Conservation (phyloP, 768 basidiomycete species). For the Chlorophyllum brunneum region DNA sequence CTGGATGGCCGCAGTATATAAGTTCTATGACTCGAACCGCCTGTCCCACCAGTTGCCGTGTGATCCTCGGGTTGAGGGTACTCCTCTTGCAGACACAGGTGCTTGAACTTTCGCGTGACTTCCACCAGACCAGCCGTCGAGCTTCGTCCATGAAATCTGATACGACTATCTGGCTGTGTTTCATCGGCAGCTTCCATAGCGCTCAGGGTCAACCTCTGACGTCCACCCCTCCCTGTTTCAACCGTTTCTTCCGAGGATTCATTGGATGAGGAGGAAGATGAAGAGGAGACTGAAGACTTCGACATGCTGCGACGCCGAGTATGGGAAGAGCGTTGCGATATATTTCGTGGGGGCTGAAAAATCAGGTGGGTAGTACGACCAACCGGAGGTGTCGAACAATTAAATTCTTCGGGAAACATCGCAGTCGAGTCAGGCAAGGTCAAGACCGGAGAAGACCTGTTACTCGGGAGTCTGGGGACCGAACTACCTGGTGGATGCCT, state of each 20-base stretch:
- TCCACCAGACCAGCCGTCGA: slow-evolving; percentile 54
- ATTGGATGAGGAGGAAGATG: slow-evolving; percentile 24
- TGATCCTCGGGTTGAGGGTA: slow-evolving; percentile 11
- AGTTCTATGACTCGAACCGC: not conserved
- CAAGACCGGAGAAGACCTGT: slow-evolving; percentile 11
- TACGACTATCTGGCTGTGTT: slow-evolving; percentile 32
- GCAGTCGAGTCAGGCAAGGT: slow-evolving; percentile 9
- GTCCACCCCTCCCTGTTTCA: slow-evolving; percentile 29
- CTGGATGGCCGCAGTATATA: too few species aligned
- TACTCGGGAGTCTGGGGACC: slow-evolving; percentile 12
- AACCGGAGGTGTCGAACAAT: slow-evolving; percentile 4
- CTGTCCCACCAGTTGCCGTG: slow-evolving; percentile 12
- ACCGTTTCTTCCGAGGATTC: slow-evolving; percentile 29
- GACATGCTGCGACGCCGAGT: too few species aligned
- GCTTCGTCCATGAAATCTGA: slow-evolving; percentile 62
- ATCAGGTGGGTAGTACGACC: slow-evolving; percentile 28
- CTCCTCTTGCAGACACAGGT: slow-evolving; percentile 42
- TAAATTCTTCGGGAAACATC: not conserved
- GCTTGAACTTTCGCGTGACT: slow-evolving; percentile 47
- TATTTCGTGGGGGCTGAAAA: slow-evolving; percentile 21
- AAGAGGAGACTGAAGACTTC: too few species aligned
- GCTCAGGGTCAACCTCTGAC: slow-evolving; percentile 31
- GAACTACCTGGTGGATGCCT: slow-evolving; percentile 9
- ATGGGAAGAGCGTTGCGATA: too few species aligned
- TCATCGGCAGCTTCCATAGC: slow-evolving; percentile 27